Evolutionary conservation across 176 grass and related monocot genomes (phyloP).

Genomic region (Hordeum marinum): DNA sequence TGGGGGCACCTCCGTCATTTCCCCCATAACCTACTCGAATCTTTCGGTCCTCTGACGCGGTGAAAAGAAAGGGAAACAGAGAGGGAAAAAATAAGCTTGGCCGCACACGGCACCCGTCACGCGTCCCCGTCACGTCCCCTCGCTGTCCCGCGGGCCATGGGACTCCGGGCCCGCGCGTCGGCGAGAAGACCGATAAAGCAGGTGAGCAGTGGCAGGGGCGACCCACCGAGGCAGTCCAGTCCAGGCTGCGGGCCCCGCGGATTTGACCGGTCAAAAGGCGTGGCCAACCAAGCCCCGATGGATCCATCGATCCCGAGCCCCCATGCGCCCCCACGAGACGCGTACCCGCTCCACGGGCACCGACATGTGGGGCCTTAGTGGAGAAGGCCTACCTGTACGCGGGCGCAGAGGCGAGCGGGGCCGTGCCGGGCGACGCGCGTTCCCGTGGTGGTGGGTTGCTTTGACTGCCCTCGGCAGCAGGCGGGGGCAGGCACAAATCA

Average conservation of each 20-base stretch:
- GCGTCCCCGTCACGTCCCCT: background rate
- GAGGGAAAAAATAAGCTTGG: background rate
- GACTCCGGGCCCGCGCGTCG: background rate
- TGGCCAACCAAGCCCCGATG: conserved; percentile 23
- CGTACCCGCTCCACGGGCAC: rapidly evolving
- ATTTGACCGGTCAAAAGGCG: conserved; percentile 62
- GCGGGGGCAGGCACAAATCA: conserved; percentile 37
- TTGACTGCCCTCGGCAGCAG: conserved; percentile 39
- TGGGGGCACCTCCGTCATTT: conserved; percentile 23
- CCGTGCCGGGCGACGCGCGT: background rate
- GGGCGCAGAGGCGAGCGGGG: rapidly evolving
- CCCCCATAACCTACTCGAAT: conserved; percentile 11
- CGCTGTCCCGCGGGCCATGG: background rate
- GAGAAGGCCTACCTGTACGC: background rate
- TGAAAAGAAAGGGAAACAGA: background rate
- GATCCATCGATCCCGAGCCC: conserved; percentile 24
- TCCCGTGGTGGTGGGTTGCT: conserved; percentile 26
- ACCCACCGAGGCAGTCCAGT: background rate
- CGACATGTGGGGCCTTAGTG: rapidly evolving
- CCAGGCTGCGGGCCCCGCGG: conserved; percentile 13
- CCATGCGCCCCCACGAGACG: background rate
- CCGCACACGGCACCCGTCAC: background rate
- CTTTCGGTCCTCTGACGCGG: conserved; percentile 31
- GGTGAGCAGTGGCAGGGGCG: background rate
- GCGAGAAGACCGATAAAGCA: background rate